Evolutionary conservation across 2,329 filamentous ascomycete species (phyloP), one percentile per base, ranked within the genome.

Genomic region (Dendrostoma leiphaemia): DNA sequence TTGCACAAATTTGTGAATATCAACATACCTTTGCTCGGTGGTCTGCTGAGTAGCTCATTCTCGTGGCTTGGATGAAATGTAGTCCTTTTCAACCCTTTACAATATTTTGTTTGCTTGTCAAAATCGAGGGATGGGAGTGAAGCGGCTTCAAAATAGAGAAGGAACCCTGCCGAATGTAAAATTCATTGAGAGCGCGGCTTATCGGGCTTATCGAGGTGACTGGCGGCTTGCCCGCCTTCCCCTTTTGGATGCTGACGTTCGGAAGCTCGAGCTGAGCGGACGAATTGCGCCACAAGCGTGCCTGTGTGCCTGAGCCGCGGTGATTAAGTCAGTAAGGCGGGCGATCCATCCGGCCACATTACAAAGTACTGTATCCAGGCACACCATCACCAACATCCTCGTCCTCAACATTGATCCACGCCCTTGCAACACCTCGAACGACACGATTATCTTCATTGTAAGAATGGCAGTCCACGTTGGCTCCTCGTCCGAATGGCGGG

Each of bases 401-500:
- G 9, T 40, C 24, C 8, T 35, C 35, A 5, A 32, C 19, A 43
- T 4, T 38, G 10, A 26, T 43, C 32, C 28, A 46, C 31, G 44
- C 10, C 32, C 35, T 29, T 29, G n/a, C 35, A 15, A 43, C 12
- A 35, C 37, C 32, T 32, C 28, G 21, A 17, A 9, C n/a, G 6
- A 8, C 15, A 19, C 19, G 28, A n/a, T 19, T 19, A 13, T 15
- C 12, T 6, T 5, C 24, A 26, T 21, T 2, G 24, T 29, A 38
- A 71, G 19, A 46, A 77, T 82, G 79, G 73, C 74, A 23, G 71
- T 83, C 45, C 77, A 74, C 55, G 86, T 93, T 63, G 75, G 75
- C 57, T 92, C 89, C 1, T 71, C 80, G 13, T 75, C 78, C 62
- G 84, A 95, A 71, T 94, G 92, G 77, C 82, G 82, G 65, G 80